Percentiles rank a stretch among this genome's conserved stretches.
These are phyloP conservation scores for Sinapis alba DNA, from an alignment of 441 rosid species.

Conservation along the genomic window DNA sequence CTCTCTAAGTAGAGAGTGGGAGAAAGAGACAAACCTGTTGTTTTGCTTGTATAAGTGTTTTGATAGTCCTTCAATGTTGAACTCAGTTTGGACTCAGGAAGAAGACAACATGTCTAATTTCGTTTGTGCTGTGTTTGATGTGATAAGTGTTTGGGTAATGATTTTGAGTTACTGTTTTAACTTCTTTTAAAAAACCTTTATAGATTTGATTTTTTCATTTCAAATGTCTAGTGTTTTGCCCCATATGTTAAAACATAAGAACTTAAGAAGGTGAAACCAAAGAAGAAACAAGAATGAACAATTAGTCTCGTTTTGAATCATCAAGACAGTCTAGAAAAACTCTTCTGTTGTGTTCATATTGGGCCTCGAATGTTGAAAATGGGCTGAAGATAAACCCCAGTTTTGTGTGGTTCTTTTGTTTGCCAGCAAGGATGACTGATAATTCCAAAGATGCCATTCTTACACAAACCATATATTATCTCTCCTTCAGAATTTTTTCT, in stretches of 20 bases:
- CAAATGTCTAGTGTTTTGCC: background rate
- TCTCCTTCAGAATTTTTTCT: constrained; percentile 15
- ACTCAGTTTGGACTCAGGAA: constrained; percentile 17
- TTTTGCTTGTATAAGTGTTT: constrained; percentile 28
- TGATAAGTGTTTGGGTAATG: background rate
- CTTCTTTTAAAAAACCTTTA: background rate
- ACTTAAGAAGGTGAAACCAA: background rate
- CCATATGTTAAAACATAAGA: background rate
- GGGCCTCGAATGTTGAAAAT: constrained; percentile 4
- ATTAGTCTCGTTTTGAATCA: background rate
- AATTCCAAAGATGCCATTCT: constrained; percentile 21
- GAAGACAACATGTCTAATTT: background rate
- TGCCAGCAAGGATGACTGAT: constrained; percentile 37
- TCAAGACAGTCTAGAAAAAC: background rate
- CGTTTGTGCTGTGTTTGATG: constrained; percentile 7
- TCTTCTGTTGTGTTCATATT: background rate
- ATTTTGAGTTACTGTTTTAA: background rate
- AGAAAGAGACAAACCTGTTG: background rate
- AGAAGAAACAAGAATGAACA: background rate
- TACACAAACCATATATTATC: constrained; percentile 26
- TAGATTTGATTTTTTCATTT: constrained; percentile 6
- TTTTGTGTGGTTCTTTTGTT: constrained; percentile 28
- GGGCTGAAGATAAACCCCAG: constrained; percentile 3
- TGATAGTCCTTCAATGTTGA: constrained; percentile 19
- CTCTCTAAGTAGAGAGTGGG: constrained; percentile 42